Percentiles rank a stretch among this genome's conserved stretches.
Evolutionary conservation across 2,329 filamentous ascomycete genomes (phyloP).

Genomic region (Rhynchosporium secalis): DNA sequence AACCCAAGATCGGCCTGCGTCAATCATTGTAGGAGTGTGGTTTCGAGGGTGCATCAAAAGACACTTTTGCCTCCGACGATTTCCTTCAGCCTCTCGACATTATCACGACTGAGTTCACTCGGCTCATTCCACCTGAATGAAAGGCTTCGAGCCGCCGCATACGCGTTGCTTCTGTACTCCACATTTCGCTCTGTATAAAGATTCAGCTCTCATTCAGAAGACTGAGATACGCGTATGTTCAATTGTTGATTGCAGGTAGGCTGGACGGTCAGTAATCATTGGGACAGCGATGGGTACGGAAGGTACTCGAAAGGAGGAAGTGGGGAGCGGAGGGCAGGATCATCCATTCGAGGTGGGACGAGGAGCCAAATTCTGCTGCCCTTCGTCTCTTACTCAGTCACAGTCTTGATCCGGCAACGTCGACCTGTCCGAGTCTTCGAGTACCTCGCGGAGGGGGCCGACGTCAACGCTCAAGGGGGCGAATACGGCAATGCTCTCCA

Average conservation of each 20-base stretch:
- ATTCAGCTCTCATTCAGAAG: slow-evolving; percentile 20
- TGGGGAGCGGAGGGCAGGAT: slow-evolving; percentile 9
- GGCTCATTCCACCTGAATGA: slow-evolving; percentile 23
- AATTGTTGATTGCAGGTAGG: slow-evolving; percentile 10
- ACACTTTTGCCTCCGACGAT: slow-evolving; percentile 6
- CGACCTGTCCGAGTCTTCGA: slow-evolving; percentile 14
- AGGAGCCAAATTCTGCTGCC: slow-evolving; percentile 18
- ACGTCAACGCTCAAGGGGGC: too few species aligned
- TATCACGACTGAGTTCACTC: slow-evolving; percentile 20
- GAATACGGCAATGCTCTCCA: too few species aligned
- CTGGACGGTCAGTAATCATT: slow-evolving; percentile 13
- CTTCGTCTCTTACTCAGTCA: slow-evolving; percentile 17
- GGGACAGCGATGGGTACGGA: slow-evolving; percentile 11
- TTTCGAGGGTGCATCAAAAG: not conserved
- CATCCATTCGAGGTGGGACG: slow-evolving; percentile 13
- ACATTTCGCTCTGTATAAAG: slow-evolving; percentile 23
- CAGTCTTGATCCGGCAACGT: slow-evolving; percentile 16
- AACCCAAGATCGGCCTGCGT: slow-evolving; percentile 2
- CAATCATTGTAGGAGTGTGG: not conserved
- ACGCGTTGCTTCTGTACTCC: slow-evolving; percentile 28
- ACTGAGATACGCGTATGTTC: slow-evolving; percentile 18
- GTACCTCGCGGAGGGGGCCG: not conserved
- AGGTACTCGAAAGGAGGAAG: slow-evolving; percentile 14
- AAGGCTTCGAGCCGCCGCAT: slow-evolving; percentile 27
- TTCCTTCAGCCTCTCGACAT: slow-evolving; percentile 17